Evolutionary conservation across 768 basidiomycete species (phyloP), one percentile per base, ranked within the genome.

Genomic region (Pleurotus citrinopileatus): DNA sequence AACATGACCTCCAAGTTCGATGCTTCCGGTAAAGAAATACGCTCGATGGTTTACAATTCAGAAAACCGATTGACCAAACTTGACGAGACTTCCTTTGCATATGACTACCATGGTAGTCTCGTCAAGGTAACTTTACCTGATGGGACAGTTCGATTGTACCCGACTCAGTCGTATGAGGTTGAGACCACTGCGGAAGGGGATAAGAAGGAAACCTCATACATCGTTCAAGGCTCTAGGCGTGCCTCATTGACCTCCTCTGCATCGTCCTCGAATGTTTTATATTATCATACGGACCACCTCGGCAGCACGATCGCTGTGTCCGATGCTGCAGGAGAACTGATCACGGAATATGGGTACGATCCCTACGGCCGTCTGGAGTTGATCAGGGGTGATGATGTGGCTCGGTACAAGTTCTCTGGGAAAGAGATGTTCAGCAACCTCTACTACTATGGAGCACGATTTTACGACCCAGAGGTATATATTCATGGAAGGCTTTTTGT

Each of bases 361-460:
- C 27, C 52, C 15, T 53, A 54, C 0, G 43, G 43, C 13, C 42
- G 53, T 34, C 25, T 46, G 2, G 3, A 37, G 3, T 15, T 48
- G 3, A 48, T 48, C 27, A 48, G 22, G 17, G 46, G 46, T 22
- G 26, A 26, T 15, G 46, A 48, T 48, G n/a, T 48, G 6, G 22
- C 46, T 19, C 46, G 46, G 46, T 48, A 48, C 46, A 48, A 57
- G 44, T 57, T 48, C 23, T 57, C 56, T 20, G 56, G 56, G 1
- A 57, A 57, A 28, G 56, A 57, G 45, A 4, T 54, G 3, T 37
- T 57, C 10, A 44, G 45, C 1, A 53, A 42, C 34, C n/a, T 57
- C 8, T 57, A 57, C 32, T 42, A 57, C 34, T 57, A 45, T n/a
- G 56, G 56, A 1, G 56, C 56, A 8, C 19, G 56, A 15, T 57